Base-by-base conservation (phyloP, 2,329 filamentous ascomycete genomes). In the Fusarium lyarnte region DNA sequence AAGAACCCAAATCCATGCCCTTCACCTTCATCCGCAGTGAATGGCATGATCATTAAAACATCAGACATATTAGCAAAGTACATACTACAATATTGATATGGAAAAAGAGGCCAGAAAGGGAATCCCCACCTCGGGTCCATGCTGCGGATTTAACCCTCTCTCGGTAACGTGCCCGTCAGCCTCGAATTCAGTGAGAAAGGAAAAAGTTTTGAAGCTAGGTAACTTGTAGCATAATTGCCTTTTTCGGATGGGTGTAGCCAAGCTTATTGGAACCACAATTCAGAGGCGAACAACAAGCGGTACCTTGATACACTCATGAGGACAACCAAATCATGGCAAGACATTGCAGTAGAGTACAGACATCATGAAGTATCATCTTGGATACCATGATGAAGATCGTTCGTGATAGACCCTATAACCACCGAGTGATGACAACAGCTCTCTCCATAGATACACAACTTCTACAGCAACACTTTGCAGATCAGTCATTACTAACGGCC, bases 131-230 rank as follows among this genome's bases (percentile, higher is more conserved):
- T 64, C 61, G 57, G 60, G 62, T 70, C 61, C 70, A 46, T 61
- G 54, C 39, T n/a, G 33, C 35, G 45, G 31, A 42, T 29, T 59
- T 47, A 69, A 64, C 33, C 57, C 58, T 43, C 53, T 51, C 41
- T 57, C 38, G 68, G 54, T 58, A 62, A 73, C 58, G 52, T 21
- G 63, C 52, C 66, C 69, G 71, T 76, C 73, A 76, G 74, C 74
- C 74, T 76, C 74, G 58, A 61, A 64, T 73, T 58, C 38, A 47
- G 35, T 1, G 12, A 21, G 23, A n/a, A 27, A 14, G 29, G 31
- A 23, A 49, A 69, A 42, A 51, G 43, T 29, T 63, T 69, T 51
- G 49, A 42, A 69, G 63, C 65, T 68, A 68, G 49, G 63, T 63
- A 57, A 51, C 64, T 52, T 57, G 55, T 42, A 69, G 55, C 36